A percentile compares a stretch with the other conserved stretches of the same genome.
Evolutionary conservation across 2,329 filamentous ascomycete species (phyloP).

Genomic region (Cryoendolithus antarcticus): DNA sequence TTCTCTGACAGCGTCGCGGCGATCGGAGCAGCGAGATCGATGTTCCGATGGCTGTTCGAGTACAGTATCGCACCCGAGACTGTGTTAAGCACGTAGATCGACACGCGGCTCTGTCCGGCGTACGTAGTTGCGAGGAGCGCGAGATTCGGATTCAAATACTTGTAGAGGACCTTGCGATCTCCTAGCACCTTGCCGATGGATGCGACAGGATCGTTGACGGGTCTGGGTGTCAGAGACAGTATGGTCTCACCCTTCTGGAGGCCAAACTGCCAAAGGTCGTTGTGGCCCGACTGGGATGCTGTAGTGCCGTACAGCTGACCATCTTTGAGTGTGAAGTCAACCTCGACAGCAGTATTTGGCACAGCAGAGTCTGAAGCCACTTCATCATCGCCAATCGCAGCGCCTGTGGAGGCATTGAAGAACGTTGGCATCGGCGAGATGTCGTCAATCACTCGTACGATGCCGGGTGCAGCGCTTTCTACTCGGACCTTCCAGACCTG

Average conservation of each 20-base stretch:
- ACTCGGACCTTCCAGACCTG: conserved; percentile 45
- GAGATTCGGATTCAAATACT: conserved; percentile 85
- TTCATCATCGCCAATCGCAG: conserved; percentile 6
- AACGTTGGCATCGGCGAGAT: conserved; percentile 1
- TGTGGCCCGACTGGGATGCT: conserved; percentile 5
- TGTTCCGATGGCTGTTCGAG: conserved; percentile 55
- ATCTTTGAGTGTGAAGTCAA: conserved; percentile 17
- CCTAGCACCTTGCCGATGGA: conserved; percentile 91
- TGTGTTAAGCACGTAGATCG: conserved; percentile 71
- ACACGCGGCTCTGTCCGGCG: conserved; percentile 46
- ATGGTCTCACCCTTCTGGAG: conserved; percentile 56
- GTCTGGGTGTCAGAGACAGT: conserved; percentile 52
- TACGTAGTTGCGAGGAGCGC: conserved; percentile 61
- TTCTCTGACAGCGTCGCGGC: conserved; percentile 79
- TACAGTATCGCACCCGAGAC: conserved; percentile 72
- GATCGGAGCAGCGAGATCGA: conserved; percentile 63
- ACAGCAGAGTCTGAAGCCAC: conserved; percentile 5
- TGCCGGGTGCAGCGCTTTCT: conserved; percentile 32
- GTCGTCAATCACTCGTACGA: conserved; percentile 30
- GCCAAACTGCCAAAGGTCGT: conserved; percentile 56
- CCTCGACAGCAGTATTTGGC: conserved; percentile 9
- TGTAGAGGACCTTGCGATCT: conserved; percentile 88
- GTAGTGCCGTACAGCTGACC: conserved; percentile 16
- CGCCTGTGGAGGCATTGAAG: conserved; percentile 22
- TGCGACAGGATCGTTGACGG: conserved; percentile 72